Evolutionary conservation across 345 rosid genomes (phyloP), one percentile per base, ranked within the genome.

Genomic region (Boechera divaricarpa): DNA sequence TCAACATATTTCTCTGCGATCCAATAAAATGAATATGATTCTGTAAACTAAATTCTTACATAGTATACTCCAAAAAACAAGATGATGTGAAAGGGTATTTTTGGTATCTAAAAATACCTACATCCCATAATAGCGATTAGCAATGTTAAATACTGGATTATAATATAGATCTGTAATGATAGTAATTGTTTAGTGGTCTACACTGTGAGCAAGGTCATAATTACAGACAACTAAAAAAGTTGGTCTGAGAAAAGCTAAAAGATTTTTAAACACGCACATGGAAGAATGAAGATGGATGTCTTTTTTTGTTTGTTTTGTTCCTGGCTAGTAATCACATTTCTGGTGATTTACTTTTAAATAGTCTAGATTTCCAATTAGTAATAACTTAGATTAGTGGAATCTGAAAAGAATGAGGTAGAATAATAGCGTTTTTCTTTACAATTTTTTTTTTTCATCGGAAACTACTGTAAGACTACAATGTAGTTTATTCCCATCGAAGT

Each of bases 191-290:
- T 51, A 69, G 28, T 60, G 63, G 47, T 51, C 51, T 60, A 24
- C 33, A 69, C 73, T 41, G 26, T 62, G 60, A 42, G 41, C 33
- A 62, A 53, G n/a, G 52, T 63, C 0, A 69, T 26, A 61, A 69
- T 69, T 69, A 69, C 75, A 38, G 61, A 67, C 62, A 39, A 13
- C 42, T 35, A 47, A 35, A 58, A 39, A 36, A 12, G 9, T 69
- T 53, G 41, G 49, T 32, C 63, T 41, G 63, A 21, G 18, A 24
- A 52, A 69, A 32, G 61, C 39, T 31, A 11, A 0, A 51, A 29
- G 5, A 12, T 12, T 10, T 39, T 9, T 1, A 18, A 61, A 76
- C 36, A 39, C 51, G 69, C 75, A 76, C 80, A 62, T 53, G 75
- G 56, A 39, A 21, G 24, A 21, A 21, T 21, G 24, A 21, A 13